Evolutionary conservation across 179 eudicot species (phyloP), one percentile per base, ranked within the genome.

Genomic region (Vitellaria paradoxa): DNA sequence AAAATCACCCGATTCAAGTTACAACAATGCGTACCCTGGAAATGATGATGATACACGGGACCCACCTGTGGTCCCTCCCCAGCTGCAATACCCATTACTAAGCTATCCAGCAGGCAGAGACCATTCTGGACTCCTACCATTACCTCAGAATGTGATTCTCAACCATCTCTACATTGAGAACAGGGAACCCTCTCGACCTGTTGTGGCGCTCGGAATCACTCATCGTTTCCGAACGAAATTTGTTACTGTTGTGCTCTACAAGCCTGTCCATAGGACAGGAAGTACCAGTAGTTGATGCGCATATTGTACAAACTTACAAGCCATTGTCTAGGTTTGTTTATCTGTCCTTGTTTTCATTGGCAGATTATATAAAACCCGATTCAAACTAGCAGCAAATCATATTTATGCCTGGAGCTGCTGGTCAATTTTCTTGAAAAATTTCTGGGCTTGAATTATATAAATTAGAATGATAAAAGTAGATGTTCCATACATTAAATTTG

Each of bases 81-180:
- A 92, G 72, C 85, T 94, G 86, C 92, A 89, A 52, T 92, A 92
- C 77, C 87, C 96, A 17, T 59, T 92, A 81, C 80, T 91, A 79
- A 86, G 86, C 86, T 78, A 72, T 62, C 89, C 92, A 24, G 61
- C 89, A 30, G 79, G 79, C 78, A 75, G 87, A 79, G 94, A 89
- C 70, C 66, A 84, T 45, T 47, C 88, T 6, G 82, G 56, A 4
- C 68, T 83, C 9, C 85, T 92, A 64, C 94, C 96, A 18, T 80
- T 83, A 30, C 97, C 97, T 0, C 97, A 92, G 59, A 86, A 88
- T 65, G 92, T 87, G 83, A 83, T 82, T 57, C 86, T 94, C 77
- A 94, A 94, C 81, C 98, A 94, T 88, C 90, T 94, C 68, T 94
- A 92, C 89, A 87, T 92, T n/a, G 98, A 93, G 78, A 91, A 89